A percentile compares a stretch with the other conserved stretches of the same genome.
Evolutionary conservation across 2,329 filamentous ascomycete genomes (phyloP).

Genomic region (Sarocladiaceae sp.): DNA sequence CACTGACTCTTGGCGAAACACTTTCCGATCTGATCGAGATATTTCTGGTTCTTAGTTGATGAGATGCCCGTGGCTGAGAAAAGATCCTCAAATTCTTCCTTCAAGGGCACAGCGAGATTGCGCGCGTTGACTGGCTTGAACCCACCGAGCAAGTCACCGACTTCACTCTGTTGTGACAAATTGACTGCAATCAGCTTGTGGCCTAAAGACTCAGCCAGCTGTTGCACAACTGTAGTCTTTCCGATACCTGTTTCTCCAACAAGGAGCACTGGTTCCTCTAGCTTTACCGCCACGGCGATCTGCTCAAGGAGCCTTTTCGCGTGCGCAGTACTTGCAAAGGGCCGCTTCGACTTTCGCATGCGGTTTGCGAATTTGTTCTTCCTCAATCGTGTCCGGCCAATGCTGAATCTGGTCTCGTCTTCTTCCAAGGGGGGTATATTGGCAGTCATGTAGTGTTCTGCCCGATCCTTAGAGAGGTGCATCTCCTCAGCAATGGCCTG

Average conservation of each 20-base stretch:
- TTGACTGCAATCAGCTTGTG: constrained; percentile 91
- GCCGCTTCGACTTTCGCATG: constrained; percentile 50
- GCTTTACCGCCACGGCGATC: constrained; percentile 75
- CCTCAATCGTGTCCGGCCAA: constrained; percentile 63
- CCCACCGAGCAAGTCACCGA: constrained; percentile 88
- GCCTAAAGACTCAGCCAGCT: constrained; percentile 78
- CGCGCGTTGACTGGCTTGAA: constrained; percentile 95
- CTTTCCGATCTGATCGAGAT: constrained; percentile 76
- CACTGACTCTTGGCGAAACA: constrained; percentile 79
- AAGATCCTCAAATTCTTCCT: constrained; percentile 89
- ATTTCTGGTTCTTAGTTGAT: constrained; percentile 79
- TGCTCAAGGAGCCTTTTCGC: constrained; percentile 84
- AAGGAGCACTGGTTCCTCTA: constrained; percentile 84
- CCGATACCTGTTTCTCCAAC: constrained; percentile 99
- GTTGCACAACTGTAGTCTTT: constrained; percentile 95
- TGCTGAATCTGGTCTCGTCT: constrained; percentile 48
- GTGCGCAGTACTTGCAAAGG: constrained; percentile 86
- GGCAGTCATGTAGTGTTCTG: constrained; percentile 70
- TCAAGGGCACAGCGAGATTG: constrained; percentile 80
- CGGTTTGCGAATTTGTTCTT: constrained; percentile 50
- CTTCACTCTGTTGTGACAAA: constrained; percentile 95
- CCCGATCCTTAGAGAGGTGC: constrained; percentile 77
- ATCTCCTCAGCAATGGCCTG: constrained; percentile 78
- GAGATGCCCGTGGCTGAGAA: constrained; percentile 85
- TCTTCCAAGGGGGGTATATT: constrained; percentile 69